phyloP scores from a whole-genome alignment of 768 basidiomycete species.

The Cystobasidium onofrii region DNA sequence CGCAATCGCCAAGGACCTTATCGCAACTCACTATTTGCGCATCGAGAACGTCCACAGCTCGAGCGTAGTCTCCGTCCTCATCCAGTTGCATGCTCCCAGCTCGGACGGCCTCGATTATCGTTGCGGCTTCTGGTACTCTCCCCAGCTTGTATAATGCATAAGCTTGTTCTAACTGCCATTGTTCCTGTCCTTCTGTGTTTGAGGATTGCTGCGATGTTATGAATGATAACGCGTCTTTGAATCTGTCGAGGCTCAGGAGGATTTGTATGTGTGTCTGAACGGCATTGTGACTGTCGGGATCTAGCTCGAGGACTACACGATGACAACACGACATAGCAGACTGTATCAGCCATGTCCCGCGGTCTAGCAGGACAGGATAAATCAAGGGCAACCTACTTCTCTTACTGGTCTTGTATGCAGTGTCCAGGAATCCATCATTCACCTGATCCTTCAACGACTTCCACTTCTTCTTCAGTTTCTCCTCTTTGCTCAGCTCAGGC shows the following conservation, averaged over 20 bases:
- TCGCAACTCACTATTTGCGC: conserved; percentile 47
- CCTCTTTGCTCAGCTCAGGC: conserved; percentile 6
- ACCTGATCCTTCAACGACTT: conserved; percentile 46
- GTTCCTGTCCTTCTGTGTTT: conserved; percentile 20
- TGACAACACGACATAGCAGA: background rate
- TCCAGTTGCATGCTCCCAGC: conserved; percentile 21
- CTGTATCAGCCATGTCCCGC: background rate
- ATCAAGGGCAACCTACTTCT: conserved; percentile 43
- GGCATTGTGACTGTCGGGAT: conserved; percentile 41
- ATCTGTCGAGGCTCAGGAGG: conserved; percentile 48
- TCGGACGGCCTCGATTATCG: conserved; percentile 36
- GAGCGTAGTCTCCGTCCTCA: conserved; percentile 34
- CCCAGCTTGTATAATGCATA: conserved; percentile 49
- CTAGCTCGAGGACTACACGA: conserved; percentile 44
- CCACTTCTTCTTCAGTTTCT: conserved; percentile 24
- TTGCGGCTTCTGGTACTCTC: conserved; percentile 44
- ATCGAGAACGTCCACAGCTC: conserved; percentile 45
- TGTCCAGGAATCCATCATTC: conserved; percentile 43
- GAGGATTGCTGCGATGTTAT: conserved; percentile 30
- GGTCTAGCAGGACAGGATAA: background rate
- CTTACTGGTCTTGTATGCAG: conserved; percentile 46
- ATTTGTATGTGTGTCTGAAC: conserved; percentile 46
- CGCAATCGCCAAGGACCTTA: background rate
- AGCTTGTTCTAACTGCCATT: conserved; percentile 42
- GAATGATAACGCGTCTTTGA: conserved; percentile 42